Conservation (phyloP, 1,284 basidiomycete genomes). For the Irpex sp. region DNA sequence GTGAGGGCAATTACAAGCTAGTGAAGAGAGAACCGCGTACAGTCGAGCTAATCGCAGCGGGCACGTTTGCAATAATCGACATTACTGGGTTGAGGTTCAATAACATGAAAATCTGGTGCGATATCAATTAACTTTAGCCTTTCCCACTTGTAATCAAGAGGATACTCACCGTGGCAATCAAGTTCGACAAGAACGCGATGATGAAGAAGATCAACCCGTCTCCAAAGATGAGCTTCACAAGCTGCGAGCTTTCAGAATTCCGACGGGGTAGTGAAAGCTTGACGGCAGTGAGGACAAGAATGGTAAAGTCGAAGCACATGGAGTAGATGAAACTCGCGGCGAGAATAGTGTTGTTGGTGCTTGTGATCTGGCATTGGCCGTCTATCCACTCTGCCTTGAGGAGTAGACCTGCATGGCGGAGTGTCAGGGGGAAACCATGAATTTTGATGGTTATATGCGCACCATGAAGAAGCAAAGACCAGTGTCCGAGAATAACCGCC, state of each 20-base stretch:
- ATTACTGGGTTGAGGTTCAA: constrained; percentile 30
- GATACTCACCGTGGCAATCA: background rate
- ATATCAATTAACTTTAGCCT: constrained; percentile 16
- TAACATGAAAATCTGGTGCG: constrained; percentile 31
- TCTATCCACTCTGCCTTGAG: constrained; percentile 54
- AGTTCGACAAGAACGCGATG: constrained; percentile 19
- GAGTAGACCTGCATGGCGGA: constrained; percentile 42
- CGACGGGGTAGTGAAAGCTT: constrained; percentile 25
- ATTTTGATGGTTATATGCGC: constrained; percentile 42
- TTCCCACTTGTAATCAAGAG: background rate
- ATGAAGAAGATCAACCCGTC: constrained; percentile 32
- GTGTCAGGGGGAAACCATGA: background rate
- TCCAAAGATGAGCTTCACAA: constrained; percentile 27
- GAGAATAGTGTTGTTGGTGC: constrained; percentile 53
- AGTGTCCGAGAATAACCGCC: constrained; percentile 63
- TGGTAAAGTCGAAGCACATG: constrained; percentile 67
- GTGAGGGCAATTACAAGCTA: background rate
- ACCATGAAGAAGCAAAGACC: constrained; percentile 56
- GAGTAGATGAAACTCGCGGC: constrained; percentile 69
- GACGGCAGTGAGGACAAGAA: constrained; percentile 54
- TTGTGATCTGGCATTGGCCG: constrained; percentile 46
- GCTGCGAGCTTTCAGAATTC: constrained; percentile 21
- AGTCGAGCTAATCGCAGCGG: constrained; percentile 30
- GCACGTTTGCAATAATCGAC: constrained; percentile 32
- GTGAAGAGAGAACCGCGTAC: constrained; percentile 13